Base-by-base conservation (phyloP, 805 yeast genomes). In the Ogataea saltuana region DNA sequence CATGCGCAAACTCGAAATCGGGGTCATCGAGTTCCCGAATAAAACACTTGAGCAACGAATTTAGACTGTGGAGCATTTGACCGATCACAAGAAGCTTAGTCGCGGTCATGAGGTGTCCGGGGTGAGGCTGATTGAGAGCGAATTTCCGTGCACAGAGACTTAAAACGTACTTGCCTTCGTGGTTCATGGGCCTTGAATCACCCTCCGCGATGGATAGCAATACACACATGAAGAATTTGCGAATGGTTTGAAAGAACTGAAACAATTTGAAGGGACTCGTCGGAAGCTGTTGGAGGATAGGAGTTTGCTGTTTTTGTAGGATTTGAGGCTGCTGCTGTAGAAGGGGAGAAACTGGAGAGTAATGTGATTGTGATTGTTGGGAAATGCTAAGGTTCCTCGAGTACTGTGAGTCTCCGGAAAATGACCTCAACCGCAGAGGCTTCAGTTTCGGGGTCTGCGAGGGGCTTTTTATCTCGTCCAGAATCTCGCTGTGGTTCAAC, bases 171-270 rank as follows among this genome's bases (percentile, higher is more conserved):
- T 32, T 31, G 11, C 44, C 39, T n/a, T 44, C 49, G 12, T 38
- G 37, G 9, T 48, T 17, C 17, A 29, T n/a, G 8, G 17, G 35
- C 3, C 28, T 16, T 2, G 39, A 16, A 13, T 30, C 34, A 9
- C 29, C 37, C 36, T 58, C 62, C 6, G 56, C 44, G 9, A 55
- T 21, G 3, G 62, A 48, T 8, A 60, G 37, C 17, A 60, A 20
- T 3, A 45, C 39, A 32, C 64, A 60, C 34, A 60, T 31, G 33
- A 56, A 51, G 0, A 60, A 22, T 31, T 46, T 55, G 37, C 63
- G 48, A 3, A 58, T 42, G 3, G 42, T 19, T 34, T 49, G 50
- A 30, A 53, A 50, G 35, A 43, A 48, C 16, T 47, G 50, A 18
- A 44, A 41, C 16, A 57, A 42, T 23, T 39, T 47, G 29, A 35